These are phyloP conservation scores for Chenopodium formosanum DNA, from an alignment of 148 eudicot species.

Conservation along the genomic window DNA sequence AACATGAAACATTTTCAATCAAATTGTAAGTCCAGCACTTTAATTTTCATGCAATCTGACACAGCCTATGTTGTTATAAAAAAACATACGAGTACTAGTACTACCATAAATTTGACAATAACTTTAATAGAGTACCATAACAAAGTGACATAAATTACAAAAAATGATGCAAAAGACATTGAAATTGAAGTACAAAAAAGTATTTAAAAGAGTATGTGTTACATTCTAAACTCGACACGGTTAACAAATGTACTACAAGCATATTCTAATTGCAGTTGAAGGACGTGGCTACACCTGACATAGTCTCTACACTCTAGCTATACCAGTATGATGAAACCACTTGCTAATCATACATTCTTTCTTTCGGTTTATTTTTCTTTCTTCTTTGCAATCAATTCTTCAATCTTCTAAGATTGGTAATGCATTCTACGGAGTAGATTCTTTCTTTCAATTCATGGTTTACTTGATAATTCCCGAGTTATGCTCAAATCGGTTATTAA, in stretches of 20 bases:
- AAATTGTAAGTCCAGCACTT: too few species aligned
- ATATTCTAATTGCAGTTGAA: background rate
- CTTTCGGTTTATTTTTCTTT: background rate
- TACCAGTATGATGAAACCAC: background rate
- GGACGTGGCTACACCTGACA: background rate
- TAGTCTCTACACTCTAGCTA: background rate
- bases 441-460: too few species aligned
- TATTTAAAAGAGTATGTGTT: background rate
- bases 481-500: too few species aligned
- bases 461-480: too few species aligned
- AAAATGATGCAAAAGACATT: background rate
- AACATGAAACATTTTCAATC: too few species aligned
- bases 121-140: too few species aligned
- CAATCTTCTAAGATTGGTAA: too few species aligned
- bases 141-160: background rate
- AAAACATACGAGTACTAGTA: too few species aligned
- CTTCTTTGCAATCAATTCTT: background rate
- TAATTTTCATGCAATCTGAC: too few species aligned
- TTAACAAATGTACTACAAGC: background rate
- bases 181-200: background rate
- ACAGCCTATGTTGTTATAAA: too few species aligned
- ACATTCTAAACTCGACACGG: background rate
- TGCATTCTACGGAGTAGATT: too few species aligned
- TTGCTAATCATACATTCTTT: background rate
- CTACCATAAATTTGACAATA: too few species aligned